Base-by-base conservation (phyloP, 2,329 filamentous ascomycete genomes). In the Pseudophaeomoniella oleicola region DNA sequence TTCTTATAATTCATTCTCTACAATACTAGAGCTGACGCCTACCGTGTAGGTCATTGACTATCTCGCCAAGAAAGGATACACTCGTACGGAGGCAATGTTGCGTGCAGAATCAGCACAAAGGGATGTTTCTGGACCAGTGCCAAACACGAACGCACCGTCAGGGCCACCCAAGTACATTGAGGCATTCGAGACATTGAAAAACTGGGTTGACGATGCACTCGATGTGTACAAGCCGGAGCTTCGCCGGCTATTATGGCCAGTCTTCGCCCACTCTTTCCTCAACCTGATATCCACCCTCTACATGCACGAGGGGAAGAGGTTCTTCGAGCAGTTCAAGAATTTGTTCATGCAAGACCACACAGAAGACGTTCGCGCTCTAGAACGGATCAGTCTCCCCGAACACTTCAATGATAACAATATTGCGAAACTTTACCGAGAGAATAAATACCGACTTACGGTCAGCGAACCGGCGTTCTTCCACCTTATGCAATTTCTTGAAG, bases 161-260 rank as follows among this genome's bases (percentile, higher is more conserved):
- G 80, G 83, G 1, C 79, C 81, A 5, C 75, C 78, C 36, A 90
- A 83, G 56, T 94, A 88, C 51, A 63, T 72, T 30, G 78, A 74
- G 44, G 80, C 82, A 0, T 96, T 75, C 49, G 72, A 72, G 39
- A 61, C 87, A 30, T 63, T 93, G 30, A 78, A 72, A 44, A 72
- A 75, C 44, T 98, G 87, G 81, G 78, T 94, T 33, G 86, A 94
- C 46, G 86, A 88, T 47, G 87, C 84, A 40, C 68, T 98, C 16
- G 88, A 96, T 45, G 71, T 96, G 17, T 96, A 96, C 71, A 94
- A 94, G 75, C 85, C 88, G 32, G 90, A 98, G 60, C 67, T 98
- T 3, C 72, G 75, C 40, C 86, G 92, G 46, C 66, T 96, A 3
- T 63, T 94, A 12, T 98, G 90, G 86, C 90, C 90, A 0, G 64